These are phyloP conservation scores for Colletotrichum coccodes DNA, from an alignment of 2,329 filamentous ascomycete genomes.

Conservation along the genomic window DNA sequence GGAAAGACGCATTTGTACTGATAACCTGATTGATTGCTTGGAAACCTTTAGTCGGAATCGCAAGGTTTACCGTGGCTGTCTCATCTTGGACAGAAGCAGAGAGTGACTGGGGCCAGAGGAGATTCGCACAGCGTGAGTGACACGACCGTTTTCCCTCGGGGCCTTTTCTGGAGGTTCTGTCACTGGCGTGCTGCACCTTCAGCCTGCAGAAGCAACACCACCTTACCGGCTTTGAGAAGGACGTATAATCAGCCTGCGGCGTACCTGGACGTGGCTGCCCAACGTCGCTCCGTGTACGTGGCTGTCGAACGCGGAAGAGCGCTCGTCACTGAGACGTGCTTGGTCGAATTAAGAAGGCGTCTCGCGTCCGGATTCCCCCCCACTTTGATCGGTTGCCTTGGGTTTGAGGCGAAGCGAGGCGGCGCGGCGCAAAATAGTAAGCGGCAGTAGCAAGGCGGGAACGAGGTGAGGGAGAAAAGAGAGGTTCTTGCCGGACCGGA, in stretches of 20 bases:
- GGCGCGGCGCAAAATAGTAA: neutral
- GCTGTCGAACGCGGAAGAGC: neutral
- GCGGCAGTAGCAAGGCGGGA: neutral
- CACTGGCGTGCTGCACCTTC: neutral
- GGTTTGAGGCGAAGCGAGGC: neutral
- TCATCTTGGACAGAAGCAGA: neutral
- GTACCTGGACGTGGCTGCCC: neutral
- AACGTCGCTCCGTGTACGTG: neutral
- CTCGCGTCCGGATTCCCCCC: neutral
- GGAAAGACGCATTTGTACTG: neutral
- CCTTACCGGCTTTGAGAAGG: neutral
- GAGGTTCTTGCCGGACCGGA: constrained; percentile 5
- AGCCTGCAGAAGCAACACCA: neutral
- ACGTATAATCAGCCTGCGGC: neutral
- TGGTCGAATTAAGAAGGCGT: neutral
- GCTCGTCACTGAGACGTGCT: neutral
- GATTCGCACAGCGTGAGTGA: constrained; percentile 13
- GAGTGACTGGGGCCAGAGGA: neutral
- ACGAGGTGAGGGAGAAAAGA: constrained; percentile 5
- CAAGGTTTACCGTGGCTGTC: neutral
- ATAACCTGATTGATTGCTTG: constrained; percentile 7
- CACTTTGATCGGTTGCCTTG: neutral
- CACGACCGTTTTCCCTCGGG: constrained; percentile 11
- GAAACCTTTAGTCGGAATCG: constrained; percentile 3
- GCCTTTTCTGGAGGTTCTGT: neutral